phyloP scores from a whole-genome alignment of 2,329 filamentous ascomycete species.

The Chaetomiaceae sp. region DNA sequence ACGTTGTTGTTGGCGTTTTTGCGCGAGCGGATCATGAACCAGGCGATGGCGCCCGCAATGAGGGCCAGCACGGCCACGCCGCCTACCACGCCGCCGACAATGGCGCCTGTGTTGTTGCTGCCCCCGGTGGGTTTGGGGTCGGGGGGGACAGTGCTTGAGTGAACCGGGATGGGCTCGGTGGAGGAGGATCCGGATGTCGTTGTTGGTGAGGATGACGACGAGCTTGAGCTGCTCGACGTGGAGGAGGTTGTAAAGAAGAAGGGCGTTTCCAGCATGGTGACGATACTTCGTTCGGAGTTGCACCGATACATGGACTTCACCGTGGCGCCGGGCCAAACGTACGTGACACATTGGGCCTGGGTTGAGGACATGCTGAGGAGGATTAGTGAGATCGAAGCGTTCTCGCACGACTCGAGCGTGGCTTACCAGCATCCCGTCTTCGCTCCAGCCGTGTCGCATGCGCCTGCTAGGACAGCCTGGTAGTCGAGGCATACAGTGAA shows the following conservation, averaged over 20 bases:
- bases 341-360: slow-evolving; percentile 33
- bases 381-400: slow-evolving; percentile 1
- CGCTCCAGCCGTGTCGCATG: slow-evolving; percentile 27
- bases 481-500: slow-evolving; percentile 35
- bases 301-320: slow-evolving; percentile 36
- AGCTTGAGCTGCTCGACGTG: slow-evolving; percentile 7
- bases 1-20: slow-evolving; percentile 23
- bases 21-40: slow-evolving; percentile 26
- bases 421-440: slow-evolving; percentile 37
- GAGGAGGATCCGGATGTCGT: neutral
- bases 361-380: slow-evolving; percentile 10
- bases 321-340: slow-evolving; percentile 34
- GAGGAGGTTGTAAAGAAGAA: slow-evolving; percentile 29
- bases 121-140: neutral
- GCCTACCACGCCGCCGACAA: slow-evolving; percentile 31
- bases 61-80: slow-evolving; percentile 27
- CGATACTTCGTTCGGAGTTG: slow-evolving; percentile 25
- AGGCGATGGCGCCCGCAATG: slow-evolving; percentile 22
- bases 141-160: slow-evolving; percentile 1
- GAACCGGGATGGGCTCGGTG: neutral
- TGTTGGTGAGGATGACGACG: slow-evolving; percentile 2
- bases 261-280: slow-evolving; percentile 34
- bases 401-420: too few species aligned
- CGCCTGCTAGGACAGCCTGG: slow-evolving; percentile 27
- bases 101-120: slow-evolving; percentile 26